Conservation (phyloP, 441 rosid species). For the Brassica balearica region DNA sequence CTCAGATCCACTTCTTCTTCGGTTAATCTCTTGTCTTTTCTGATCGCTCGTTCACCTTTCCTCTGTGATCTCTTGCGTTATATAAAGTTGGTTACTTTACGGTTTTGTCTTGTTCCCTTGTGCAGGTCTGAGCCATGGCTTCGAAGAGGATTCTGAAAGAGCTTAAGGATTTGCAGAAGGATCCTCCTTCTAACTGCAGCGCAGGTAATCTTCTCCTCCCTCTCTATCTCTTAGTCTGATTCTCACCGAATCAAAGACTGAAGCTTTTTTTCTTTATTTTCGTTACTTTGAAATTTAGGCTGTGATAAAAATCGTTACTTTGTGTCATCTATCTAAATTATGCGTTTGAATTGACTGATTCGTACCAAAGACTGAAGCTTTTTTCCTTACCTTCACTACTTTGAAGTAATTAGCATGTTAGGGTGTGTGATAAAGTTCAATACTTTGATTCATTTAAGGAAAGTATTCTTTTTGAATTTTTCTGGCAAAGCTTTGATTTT, state of each 20-base stretch:
- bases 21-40: no score
- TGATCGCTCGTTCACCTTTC: no score
- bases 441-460: not conserved
- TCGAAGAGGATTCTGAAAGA: conserved; percentile 60
- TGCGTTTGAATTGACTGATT: no score
- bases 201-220: no score
- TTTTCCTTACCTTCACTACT: not conserved
- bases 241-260: no score
- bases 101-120: conserved; percentile 1
- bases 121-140: conserved; percentile 47
- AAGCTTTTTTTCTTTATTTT: not conserved
- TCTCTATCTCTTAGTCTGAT: no score
- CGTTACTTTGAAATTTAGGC: not conserved
- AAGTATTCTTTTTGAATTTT: not conserved
- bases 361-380: conserved; percentile 35
- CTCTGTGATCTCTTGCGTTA: conserved; percentile 4
- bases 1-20: conserved; percentile 28
- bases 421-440: not conserved
- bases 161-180: conserved; percentile 66
- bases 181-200: conserved; percentile 65
- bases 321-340: no score
- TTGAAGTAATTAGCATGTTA: not conserved
- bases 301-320: no score
- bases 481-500: not conserved
- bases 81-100: not conserved